These are phyloP conservation scores for Inga leiocalycina DNA, from an alignment of 306 rosid genomes.

Conservation along the genomic window DNA sequence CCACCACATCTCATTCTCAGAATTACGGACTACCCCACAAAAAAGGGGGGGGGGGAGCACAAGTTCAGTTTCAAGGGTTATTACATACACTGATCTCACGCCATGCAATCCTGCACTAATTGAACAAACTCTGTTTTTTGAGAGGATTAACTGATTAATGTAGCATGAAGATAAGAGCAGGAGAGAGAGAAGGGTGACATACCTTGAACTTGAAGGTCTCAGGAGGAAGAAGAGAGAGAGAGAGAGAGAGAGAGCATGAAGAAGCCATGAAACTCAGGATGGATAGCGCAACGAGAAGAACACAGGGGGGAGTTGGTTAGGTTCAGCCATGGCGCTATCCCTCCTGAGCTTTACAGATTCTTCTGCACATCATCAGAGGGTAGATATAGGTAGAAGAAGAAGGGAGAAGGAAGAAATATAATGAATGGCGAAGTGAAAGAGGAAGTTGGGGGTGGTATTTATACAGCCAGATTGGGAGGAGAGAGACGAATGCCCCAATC, in stretches of 20 bases:
- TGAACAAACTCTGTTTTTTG: background rate
- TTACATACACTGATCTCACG: too few relatives aligned
- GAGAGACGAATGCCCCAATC: background rate
- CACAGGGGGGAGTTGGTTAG: background rate
- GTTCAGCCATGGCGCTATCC: conserved; percentile 77
- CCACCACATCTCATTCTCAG: too few relatives aligned
- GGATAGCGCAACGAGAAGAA: conserved; percentile 66
- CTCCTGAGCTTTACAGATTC: conserved; percentile 93
- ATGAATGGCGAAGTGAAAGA: background rate
- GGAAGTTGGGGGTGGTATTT: background rate
- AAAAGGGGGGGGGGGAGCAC: too few relatives aligned
- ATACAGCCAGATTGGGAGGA: background rate
- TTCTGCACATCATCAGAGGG: conserved; percentile 29
- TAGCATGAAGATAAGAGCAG: background rate
- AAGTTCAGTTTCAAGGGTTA: too few relatives aligned
- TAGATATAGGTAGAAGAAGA: background rate
- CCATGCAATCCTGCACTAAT: too few relatives aligned
- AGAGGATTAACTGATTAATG: background rate
- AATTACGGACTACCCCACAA: too few relatives aligned
- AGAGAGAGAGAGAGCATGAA: conserved; percentile 43
- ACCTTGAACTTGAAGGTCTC: background rate
- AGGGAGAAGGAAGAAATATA: too few relatives aligned
- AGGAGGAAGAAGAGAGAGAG: background rate
- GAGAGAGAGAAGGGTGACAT: background rate
- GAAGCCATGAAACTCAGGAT: conserved; percentile 91